Conservation (phyloP, 805 yeast species). For the Cyberlindnera amylophila region DNA sequence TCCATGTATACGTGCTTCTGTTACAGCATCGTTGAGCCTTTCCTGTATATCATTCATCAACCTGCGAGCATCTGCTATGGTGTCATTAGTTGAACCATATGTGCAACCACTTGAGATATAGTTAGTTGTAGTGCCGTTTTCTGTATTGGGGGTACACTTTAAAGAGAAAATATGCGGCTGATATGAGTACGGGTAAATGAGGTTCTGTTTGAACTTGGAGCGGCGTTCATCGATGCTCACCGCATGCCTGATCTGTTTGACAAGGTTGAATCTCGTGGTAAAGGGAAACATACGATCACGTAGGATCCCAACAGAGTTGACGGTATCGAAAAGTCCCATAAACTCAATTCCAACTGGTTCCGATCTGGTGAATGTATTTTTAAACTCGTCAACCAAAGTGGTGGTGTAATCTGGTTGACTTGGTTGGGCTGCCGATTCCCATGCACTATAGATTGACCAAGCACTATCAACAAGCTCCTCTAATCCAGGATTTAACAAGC, state of each 20-base stretch:
- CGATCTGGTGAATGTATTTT: constrained; percentile 46
- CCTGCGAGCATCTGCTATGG: constrained; percentile 13
- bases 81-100: background rate
- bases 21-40: constrained; percentile 1
- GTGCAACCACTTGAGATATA: too few relatives aligned
- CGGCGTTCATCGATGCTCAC: constrained; percentile 65
- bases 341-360: constrained; percentile 44
- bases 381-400: constrained; percentile 50
- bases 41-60: constrained; percentile 17
- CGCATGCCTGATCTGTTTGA: constrained; percentile 62
- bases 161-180: constrained; percentile 28
- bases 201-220: constrained; percentile 56
- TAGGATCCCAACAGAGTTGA: constrained; percentile 60
- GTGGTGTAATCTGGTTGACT: constrained; percentile 38
- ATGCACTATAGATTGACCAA: constrained; percentile 56
- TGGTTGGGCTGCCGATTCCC: constrained; percentile 61
- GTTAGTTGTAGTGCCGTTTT: too few relatives aligned
- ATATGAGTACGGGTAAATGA: constrained; percentile 44
- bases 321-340: constrained; percentile 69
- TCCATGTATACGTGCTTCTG: background rate
- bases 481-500: constrained; percentile 50
- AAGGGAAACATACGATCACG: constrained; percentile 58
- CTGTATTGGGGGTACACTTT: constrained; percentile 9
- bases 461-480: constrained; percentile 56
- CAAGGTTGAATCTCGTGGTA: constrained; percentile 46